phyloP scores from a whole-genome alignment of 495 filamentous ascomycete genomes.

The Staphylotrichum tortipilum region DNA sequence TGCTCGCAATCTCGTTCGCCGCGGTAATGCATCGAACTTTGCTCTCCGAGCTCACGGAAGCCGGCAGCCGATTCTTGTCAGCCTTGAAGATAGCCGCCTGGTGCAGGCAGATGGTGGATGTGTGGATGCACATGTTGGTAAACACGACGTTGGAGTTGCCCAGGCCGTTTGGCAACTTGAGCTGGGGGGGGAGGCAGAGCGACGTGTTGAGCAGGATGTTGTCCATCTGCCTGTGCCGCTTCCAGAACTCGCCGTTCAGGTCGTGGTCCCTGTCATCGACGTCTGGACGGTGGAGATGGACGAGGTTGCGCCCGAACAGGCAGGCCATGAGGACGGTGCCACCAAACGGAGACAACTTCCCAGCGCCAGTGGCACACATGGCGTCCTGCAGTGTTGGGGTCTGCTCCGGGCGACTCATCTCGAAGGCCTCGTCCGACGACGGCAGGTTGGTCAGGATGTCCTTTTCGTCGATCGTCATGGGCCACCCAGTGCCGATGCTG shows the following conservation, averaged over 20 bases:
- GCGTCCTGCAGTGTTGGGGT: conserved; percentile 62
- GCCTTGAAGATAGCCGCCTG: conserved; percentile 98
- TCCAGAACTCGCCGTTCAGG: conserved; percentile 93
- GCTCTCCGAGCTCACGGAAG: conserved; percentile 73
- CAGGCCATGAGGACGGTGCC: conserved; percentile 77
- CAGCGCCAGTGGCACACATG: conserved; percentile 60
- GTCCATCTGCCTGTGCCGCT: conserved; percentile 79
- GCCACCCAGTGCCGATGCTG: conserved; percentile 97
- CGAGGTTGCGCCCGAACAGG: conserved; percentile 88
- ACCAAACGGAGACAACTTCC: conserved; percentile 66
- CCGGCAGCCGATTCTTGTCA: conserved; percentile 74
- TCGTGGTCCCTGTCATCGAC: conserved; percentile 76
- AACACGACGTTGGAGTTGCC: conserved; percentile 83
- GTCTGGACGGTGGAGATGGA: conserved; percentile 86
- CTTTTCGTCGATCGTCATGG: conserved; percentile 83
- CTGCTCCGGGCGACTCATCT: conserved; percentile 63
- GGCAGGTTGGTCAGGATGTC: conserved; percentile 88
- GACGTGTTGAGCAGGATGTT: conserved; percentile 82
- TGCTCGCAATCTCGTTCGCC: conserved; percentile 88
- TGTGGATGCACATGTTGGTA: conserved; percentile 93
- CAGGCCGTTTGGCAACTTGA: conserved; percentile 72
- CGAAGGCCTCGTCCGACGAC: conserved; percentile 75
- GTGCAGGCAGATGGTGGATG: conserved; percentile 92
- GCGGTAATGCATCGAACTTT: conserved; percentile 89
- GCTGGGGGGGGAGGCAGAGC: conserved; percentile 69